Base-by-base conservation (phyloP, 1,284 basidiomycete species). In the Malassezia caprae region DNA sequence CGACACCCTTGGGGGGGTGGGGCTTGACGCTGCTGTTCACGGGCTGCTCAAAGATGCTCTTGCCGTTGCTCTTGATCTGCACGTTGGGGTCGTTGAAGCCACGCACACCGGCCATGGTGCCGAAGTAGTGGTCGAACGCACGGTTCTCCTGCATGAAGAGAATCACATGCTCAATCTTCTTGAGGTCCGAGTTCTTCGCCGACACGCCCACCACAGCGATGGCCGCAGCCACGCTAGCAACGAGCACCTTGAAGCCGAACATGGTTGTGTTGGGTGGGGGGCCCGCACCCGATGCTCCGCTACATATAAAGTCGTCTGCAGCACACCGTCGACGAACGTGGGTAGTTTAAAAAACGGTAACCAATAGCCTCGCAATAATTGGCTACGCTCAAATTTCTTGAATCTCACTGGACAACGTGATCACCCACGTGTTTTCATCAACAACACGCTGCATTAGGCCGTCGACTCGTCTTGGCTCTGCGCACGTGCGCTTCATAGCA, bases 51-150 rank as follows among this genome's bases (percentile, higher is more conserved):
- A 60, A 68, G 46, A 56, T 60, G 8, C 56, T 28, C 43, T 55
- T 61, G 39, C 48, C 55, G 19, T 64, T 62, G 50, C 66, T 55
- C n/a, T 53, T 55, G 41, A 69, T 59, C 27, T 57, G 58, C 10
- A 65, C 62, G 51, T 69, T 69, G 15, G 67, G 67, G 40, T 69
- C 67, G 19, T 48, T 53, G 56, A 69, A 69, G 28, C 67, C 67
- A 47, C 67, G 59, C 26, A 66, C 58, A 47, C 66, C 67, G 11
- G 57, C 49, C 49, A 66, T 59, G 21, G 67, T 61, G 8, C 61
- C 61, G 52, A 67, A 69, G 52, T 69, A 69, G 53, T 68, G 66
- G 45, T 69, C 67, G 34, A 68, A 69, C 23, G 67, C 63, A 23
- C 67, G 48, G 58, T 69, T 68, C 51, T 69, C 67, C 47, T 69